A percentile compares a stretch with the other conserved stretches of the same genome.
Conservation (phyloP, 768 basidiomycete species). For the Suillus plorans region DNA sequence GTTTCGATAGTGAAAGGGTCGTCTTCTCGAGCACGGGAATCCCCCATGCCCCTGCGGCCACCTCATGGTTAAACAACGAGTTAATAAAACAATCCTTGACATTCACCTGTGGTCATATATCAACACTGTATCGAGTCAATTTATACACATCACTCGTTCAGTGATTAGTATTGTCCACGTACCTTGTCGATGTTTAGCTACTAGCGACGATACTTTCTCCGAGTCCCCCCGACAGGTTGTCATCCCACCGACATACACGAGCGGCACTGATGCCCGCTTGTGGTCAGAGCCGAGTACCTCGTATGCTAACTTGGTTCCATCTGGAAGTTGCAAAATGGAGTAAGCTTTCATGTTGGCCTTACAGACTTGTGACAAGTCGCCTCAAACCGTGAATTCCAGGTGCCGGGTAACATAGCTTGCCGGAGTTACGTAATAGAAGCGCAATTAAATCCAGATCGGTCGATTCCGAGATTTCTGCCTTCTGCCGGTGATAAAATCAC, state of each 20-base stretch:
- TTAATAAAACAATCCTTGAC: not conserved
- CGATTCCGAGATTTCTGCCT: too few relatives aligned
- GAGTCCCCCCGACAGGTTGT: slow-evolving; percentile 40
- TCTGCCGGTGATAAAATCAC: too few relatives aligned
- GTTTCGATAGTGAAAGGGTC: slow-evolving; percentile 44
- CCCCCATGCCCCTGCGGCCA: slow-evolving; percentile 42
- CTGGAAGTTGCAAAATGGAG: slow-evolving; percentile 32
- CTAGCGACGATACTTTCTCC: slow-evolving; percentile 22
- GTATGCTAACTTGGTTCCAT: slow-evolving; percentile 45
- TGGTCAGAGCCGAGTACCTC: slow-evolving; percentile 42
- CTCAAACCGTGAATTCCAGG: too few relatives aligned
- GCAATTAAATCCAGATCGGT: too few relatives aligned
- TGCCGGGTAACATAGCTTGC: too few relatives aligned
- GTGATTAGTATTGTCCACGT: not conserved
- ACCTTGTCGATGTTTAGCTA: not conserved
- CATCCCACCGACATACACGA: slow-evolving; percentile 45
- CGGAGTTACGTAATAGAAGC: too few relatives aligned
- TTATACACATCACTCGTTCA: not conserved
- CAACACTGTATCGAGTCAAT: slow-evolving; percentile 32
- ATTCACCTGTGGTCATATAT: slow-evolving; percentile 41
- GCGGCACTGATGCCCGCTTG: slow-evolving; percentile 30
- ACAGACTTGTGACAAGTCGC: not conserved
- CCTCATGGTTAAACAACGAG: not conserved
- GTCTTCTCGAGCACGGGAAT: slow-evolving; percentile 35
- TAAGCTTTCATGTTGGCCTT: slow-evolving; percentile 4